Percentiles rank a stretch among this genome's conserved stretches.
Conservation (phyloP, 1,284 basidiomycete genomes). For the Boletus mariae region DNA sequence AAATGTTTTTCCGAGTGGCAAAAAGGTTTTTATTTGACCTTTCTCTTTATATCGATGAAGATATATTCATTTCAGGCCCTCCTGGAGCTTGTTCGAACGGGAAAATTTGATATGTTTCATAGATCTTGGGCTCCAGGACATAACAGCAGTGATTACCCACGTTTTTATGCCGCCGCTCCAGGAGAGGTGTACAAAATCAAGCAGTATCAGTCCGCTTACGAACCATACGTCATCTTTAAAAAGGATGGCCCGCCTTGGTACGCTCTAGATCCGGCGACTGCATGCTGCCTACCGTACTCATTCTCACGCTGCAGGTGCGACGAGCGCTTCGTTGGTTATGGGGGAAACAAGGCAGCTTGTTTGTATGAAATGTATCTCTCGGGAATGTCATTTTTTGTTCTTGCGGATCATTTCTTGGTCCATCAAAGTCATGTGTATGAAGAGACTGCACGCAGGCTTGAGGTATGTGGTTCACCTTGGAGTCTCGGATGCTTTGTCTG, state of each 20-base stretch:
- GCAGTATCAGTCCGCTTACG: slow-evolving; percentile 75
- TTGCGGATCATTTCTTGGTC: slow-evolving; percentile 81
- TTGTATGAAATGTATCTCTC: slow-evolving; percentile 63
- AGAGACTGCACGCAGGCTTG: slow-evolving; percentile 62
- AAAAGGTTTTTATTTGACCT: slow-evolving; percentile 42
- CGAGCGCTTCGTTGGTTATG: slow-evolving; percentile 86
- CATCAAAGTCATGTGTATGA: slow-evolving; percentile 83
- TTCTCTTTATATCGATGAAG: neutral
- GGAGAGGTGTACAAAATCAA: slow-evolving; percentile 73
- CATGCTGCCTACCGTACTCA: neutral
- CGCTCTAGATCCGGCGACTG: slow-evolving; percentile 14
- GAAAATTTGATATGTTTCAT: slow-evolving; percentile 71
- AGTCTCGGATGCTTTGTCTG: neutral
- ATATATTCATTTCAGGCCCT: slow-evolving; percentile 42
- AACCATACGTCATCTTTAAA: slow-evolving; percentile 80
- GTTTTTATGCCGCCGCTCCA: slow-evolving; percentile 58
- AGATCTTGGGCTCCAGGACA: slow-evolving; percentile 74
- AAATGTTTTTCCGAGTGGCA: slow-evolving; percentile 59
- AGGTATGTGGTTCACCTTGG: slow-evolving; percentile 42
- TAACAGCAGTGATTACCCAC: slow-evolving; percentile 72
- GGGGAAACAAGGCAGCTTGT: slow-evolving; percentile 68
- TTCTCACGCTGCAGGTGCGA: slow-evolving; percentile 56
- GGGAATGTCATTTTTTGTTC: slow-evolving; percentile 73
- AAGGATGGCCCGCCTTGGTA: slow-evolving; percentile 73
- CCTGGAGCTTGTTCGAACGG: slow-evolving; percentile 48